Evolutionary conservation across 768 basidiomycete species (phyloP), one percentile per base, ranked within the genome.

Genomic region (Mycena sanguinolenta): DNA sequence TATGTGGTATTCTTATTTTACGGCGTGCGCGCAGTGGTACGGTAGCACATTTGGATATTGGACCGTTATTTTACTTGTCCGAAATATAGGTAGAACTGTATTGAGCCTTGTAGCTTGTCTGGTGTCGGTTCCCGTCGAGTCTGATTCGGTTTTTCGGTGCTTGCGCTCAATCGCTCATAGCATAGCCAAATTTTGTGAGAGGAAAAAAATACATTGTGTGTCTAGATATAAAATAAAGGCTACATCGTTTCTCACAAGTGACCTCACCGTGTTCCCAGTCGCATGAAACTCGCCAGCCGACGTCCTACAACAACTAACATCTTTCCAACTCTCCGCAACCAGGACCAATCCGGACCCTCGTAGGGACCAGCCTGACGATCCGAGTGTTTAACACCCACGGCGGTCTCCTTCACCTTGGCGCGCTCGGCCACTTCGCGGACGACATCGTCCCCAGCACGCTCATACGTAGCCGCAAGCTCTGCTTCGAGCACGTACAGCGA

Each of bases 391-490:
- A 7, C 10, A 21, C 5, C n/a, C 30, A 8, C 49, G 2, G 10
- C 3, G 9, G 25, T 2, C 25, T 32, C 57, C 5, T 17, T 50
- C 44, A 17, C 32, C 71, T 59, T 75, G 42, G 59, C 77, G 70
- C 76, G 77, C 71, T 75, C 77, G 27, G 69, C 75, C 60, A 89
- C 75, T 23, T 81, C 86, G 60, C 74, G 69, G 65, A 87, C 69
- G 64, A 94, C 88, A 13, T 87, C 88, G 67, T 87, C 85, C 7
- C 79, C 88, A 46, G 84, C 84, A 8, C 84, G 86, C 34, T 83
- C 77, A 74, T 87, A 93, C 52, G 86, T 77, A 71, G 79, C 84
- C 67, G 84, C 84, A 14, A 95, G 82, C 81, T 95, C 95, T 23
- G 77, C 80, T 12, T 83, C 82, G 27, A 88, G 85, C 27, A 83